Evolutionary conservation across 768 basidiomycete genomes (phyloP).

Genomic region (Epithele typhae): DNA sequence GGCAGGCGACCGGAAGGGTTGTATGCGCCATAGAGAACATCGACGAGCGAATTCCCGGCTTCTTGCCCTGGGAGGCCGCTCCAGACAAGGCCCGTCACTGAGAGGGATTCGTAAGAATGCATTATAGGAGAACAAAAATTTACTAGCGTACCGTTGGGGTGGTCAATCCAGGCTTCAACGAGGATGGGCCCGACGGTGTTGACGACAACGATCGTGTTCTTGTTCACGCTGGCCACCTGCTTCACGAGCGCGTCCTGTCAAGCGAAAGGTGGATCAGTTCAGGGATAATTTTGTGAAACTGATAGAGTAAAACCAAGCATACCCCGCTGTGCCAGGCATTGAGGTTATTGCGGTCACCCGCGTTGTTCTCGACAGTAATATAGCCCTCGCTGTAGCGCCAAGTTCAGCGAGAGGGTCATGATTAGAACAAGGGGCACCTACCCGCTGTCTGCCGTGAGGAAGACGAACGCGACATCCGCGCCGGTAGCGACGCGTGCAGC

Average conservation of each 20-base stretch:
- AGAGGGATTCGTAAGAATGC: neutral
- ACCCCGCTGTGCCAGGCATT: constrained; percentile 25
- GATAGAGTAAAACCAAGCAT: too few relatives aligned
- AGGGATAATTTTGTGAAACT: too few relatives aligned
- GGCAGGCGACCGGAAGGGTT: constrained; percentile 73
- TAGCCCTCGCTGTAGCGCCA: constrained; percentile 40
- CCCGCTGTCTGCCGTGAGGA: constrained; percentile 41
- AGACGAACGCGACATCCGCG: constrained; percentile 52
- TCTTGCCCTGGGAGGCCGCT: constrained; percentile 67
- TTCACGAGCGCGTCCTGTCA: constrained; percentile 36
- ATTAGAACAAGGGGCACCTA: neutral
- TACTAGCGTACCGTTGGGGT: constrained; percentile 50
- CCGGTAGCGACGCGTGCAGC: constrained; percentile 43
- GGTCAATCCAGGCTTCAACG: constrained; percentile 66
- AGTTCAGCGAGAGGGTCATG: neutral
- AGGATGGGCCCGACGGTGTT: constrained; percentile 59
- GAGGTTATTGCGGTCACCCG: constrained; percentile 42
- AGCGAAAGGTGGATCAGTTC: too few relatives aligned
- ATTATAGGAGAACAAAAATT: neutral
- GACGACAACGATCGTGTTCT: constrained; percentile 79
- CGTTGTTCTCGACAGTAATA: constrained; percentile 54
- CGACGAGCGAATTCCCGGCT: constrained; percentile 67
- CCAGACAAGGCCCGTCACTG: constrained; percentile 32
- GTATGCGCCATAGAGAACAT: constrained; percentile 71
- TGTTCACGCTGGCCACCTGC: constrained; percentile 61